Conservation (phyloP, 768 basidiomycete genomes). For the Lentinula raphanica region DNA sequence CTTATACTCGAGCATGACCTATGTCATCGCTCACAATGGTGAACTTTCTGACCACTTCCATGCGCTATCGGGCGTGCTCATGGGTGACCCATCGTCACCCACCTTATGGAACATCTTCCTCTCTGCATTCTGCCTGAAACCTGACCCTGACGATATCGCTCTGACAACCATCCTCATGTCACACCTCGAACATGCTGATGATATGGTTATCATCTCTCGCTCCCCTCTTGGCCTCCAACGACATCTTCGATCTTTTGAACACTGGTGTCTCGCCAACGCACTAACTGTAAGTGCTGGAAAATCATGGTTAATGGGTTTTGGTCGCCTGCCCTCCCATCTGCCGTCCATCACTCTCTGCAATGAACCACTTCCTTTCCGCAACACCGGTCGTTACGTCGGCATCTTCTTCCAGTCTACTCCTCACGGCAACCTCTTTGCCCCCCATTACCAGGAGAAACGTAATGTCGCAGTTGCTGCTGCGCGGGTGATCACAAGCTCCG, state of each 20-base stretch:
- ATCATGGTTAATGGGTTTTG: constrained; percentile 15
- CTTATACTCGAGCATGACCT: too few species aligned
- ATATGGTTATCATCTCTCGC: constrained; percentile 13
- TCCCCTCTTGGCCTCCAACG: constrained; percentile 12
- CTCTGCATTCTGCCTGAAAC: too few species aligned
- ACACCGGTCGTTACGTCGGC: background rate
- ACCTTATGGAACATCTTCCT: too few species aligned
- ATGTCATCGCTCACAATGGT: too few species aligned
- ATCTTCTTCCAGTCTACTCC: background rate
- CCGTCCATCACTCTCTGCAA: background rate
- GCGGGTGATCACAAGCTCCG: background rate
- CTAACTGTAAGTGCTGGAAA: constrained; percentile 14
- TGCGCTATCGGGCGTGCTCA: too few species aligned
- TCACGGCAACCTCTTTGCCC: too few species aligned
- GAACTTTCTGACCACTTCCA: too few species aligned
- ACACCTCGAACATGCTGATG: constrained; percentile 20
- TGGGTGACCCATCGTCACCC: too few species aligned
- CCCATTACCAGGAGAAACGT: constrained; percentile 7
- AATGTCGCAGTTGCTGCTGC: background rate
- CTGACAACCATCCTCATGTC: too few species aligned
- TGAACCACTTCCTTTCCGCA: background rate
- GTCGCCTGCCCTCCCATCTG: constrained; percentile 5
- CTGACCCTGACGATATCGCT: too few species aligned
- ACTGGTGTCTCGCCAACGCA: constrained; percentile 16
- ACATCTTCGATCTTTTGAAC: constrained; percentile 10